These are phyloP conservation scores for Metrosideros polymorpha DNA, from an alignment of 441 rosid species.

Conservation along the genomic window DNA sequence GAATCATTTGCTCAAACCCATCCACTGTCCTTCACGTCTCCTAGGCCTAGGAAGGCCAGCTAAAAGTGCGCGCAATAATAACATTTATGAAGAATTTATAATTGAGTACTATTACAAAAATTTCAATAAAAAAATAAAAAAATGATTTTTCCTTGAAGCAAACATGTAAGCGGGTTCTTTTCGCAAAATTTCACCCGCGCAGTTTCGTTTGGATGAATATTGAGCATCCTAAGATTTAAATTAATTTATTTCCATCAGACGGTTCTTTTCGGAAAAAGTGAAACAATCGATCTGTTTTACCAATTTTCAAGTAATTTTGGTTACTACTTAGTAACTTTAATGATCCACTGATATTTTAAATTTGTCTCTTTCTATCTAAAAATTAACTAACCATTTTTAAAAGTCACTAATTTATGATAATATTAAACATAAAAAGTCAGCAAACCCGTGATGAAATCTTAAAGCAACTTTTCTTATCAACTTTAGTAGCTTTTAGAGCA, in stretches of 20 bases:
- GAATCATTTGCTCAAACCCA: background rate
- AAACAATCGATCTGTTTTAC: background rate
- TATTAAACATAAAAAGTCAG: background rate
- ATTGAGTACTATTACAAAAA: background rate
- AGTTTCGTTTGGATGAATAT: background rate
- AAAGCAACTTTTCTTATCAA: background rate
- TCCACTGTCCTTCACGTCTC: background rate
- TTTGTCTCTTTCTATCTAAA: background rate
- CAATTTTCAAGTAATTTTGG: background rate
- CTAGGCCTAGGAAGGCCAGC: rapidly evolving
- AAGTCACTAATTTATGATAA: background rate
- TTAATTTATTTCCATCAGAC: background rate
- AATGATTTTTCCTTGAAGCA: no score
- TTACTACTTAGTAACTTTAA: background rate
- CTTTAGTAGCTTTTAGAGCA: background rate
- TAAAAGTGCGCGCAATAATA: no score
- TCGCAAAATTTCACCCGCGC: no score
- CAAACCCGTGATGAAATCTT: background rate
- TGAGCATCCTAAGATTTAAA: background rate
- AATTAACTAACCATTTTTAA: background rate
- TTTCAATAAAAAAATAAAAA: background rate
- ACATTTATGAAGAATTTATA: no score
- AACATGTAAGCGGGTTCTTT: no score
- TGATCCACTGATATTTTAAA: background rate
- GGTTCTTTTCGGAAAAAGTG: background rate